Percentiles rank a stretch among this genome's conserved stretches.
These are phyloP conservation scores for Pestalotiopsis sp. DNA, from an alignment of 2,329 filamentous ascomycete species.

Conservation along the genomic window DNA sequence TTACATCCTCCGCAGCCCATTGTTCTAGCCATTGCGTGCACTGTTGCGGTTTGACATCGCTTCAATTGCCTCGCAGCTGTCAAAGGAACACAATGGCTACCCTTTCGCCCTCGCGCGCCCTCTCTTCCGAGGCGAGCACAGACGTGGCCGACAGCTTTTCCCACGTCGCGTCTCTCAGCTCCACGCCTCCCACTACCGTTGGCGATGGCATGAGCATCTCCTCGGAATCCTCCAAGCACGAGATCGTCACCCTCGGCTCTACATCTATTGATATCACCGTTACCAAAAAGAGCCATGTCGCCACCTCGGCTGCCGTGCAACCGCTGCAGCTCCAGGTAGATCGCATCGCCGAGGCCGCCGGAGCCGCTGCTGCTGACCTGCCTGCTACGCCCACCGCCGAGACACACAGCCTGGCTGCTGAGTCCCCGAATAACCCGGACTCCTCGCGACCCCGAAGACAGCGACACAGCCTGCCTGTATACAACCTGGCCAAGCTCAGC, in stretches of 20 bases:
- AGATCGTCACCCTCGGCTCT: conserved; percentile 54
- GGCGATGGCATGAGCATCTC: conserved; percentile 61
- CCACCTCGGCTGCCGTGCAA: conserved; percentile 19
- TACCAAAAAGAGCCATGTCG: conserved; percentile 24
- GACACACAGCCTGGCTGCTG: conserved; percentile 13
- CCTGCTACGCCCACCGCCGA: background rate
- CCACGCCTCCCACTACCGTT: conserved; percentile 67
- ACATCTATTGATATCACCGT: conserved; percentile 44
- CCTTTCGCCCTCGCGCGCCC: conserved; percentile 34
- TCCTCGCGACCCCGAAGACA: conserved; percentile 54
- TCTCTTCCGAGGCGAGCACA: conserved; percentile 32
- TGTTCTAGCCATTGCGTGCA: conserved; percentile 7
- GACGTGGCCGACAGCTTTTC: conserved; percentile 42
- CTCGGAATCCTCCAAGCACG: conserved; percentile 59
- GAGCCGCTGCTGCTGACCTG: conserved; percentile 16
- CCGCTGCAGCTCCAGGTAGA: conserved; percentile 26
- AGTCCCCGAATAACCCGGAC: conserved; percentile 21
- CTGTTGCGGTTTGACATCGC: conserved; percentile 13
- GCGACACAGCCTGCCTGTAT: conserved; percentile 58
- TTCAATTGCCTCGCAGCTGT: conserved; percentile 2
- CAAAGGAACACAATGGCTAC: conserved; percentile 11
- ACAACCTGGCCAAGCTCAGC: conserved; percentile 65
- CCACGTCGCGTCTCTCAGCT: conserved; percentile 56
- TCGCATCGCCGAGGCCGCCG: background rate
- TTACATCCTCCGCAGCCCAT: background rate